Conservation (phyloP, 352 stramenopile species). For the Plasmopara viticola region DNA sequence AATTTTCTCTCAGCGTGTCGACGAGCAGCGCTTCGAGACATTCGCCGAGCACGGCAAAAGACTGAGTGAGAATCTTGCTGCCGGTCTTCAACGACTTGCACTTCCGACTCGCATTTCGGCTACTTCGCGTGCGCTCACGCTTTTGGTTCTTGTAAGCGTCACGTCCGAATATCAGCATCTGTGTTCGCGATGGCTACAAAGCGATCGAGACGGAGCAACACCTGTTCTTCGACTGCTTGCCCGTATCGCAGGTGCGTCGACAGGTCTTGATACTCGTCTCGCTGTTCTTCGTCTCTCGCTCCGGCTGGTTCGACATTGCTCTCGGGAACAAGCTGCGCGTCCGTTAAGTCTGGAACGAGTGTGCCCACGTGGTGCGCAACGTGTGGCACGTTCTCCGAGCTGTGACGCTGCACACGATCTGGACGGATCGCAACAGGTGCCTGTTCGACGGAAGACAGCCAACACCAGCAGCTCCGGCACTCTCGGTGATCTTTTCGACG, state of each 20-base stretch:
- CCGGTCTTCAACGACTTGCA: too few species aligned
- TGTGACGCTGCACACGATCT: background rate
- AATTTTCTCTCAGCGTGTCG: conserved; percentile 1
- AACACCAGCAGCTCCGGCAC: background rate
- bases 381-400: background rate
- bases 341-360: background rate
- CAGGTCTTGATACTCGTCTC: background rate
- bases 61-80: conserved; percentile 6
- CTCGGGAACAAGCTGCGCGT: too few species aligned
- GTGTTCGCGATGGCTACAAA: background rate
- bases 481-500: background rate
- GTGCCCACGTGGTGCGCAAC: background rate
- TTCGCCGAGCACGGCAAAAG: conserved; percentile 1
- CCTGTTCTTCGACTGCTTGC: conserved; percentile 8
- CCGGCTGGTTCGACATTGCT: background rate
- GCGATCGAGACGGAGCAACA: background rate
- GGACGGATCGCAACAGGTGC: background rate
- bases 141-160: conserved; percentile 5
- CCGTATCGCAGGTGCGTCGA: background rate
- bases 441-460: background rate
- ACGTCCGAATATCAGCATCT: background rate
- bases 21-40: conserved; percentile 1
- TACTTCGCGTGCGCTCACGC: conserved; percentile 3
- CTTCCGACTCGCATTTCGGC: conserved; percentile 5
- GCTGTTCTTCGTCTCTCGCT: background rate